Evolutionary conservation across 2,329 filamentous ascomycete species (phyloP), one percentile per base, ranked within the genome.

Genomic region (Fusarium buxicola): DNA sequence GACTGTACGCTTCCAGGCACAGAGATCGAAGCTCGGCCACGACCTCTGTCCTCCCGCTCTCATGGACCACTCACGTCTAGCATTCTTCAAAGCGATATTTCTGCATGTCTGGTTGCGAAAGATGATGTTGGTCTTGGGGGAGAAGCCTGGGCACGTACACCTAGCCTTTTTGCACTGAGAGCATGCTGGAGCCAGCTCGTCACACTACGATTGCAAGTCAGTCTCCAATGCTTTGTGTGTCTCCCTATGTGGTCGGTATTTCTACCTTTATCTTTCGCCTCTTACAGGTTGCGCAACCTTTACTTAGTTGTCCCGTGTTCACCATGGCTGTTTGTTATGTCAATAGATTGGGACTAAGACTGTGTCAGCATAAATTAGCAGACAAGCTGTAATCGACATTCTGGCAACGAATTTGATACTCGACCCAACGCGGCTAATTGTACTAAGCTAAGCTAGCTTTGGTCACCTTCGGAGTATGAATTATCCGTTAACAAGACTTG

Each of bases 201-300:
- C 66, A 11, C 66, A 69, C 66, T 69, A 21, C 12, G 3, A 18
- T 10, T 30, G 44, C 3, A 30, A 12, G 5, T 48, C 16, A 46
- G 31, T 8, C 2, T 15, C 13, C 12, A 18, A 38, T 31, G 11
- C 13, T 11, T 2, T 16, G 5, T 1, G 2, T 8, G 5, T n/a
- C 3, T 13, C 8, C 3, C 7, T 18, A 2, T 36, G 34, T 10
- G 24, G 34, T 2, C 7, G 8, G 3, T 28, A 10, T 47, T 11
- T 34, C 40, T 27, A 67, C 66, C 54, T 67, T 69, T 5, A 67
- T 57, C 18, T 68, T 69, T 4, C 66, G 21, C 15, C 59, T 54
- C 44, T 63, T 69, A 11, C 66, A 69, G 1, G 55, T 60, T 10
- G 66, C 45, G 21, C 66, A 69, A 8, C 43, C 66, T 21, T 55